Evolutionary conservation across 352 stramenopile species (phyloP), one percentile per base, ranked within the genome.

Genomic region (Blastocystis sp.): DNA sequence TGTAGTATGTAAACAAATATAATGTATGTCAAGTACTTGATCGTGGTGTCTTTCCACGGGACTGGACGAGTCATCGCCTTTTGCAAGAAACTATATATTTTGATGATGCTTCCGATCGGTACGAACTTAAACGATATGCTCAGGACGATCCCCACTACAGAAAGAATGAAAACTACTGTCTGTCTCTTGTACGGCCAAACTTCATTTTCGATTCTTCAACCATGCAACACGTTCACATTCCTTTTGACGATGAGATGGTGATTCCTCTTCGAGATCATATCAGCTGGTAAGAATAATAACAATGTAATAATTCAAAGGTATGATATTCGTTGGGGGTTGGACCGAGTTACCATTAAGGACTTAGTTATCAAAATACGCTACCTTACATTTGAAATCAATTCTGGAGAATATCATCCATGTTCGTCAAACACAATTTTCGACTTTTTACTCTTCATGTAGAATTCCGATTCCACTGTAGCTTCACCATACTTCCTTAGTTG

Each of bases 1-100:
- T n/a, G 24, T 83, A 83, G 71, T 27, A 27, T 27, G 46, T 65
- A 1, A 43, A 66, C 12, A 83, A 66, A 39, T 83, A 83, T 27
- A 83, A 65, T 27, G 39, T 83, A 29, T 83, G 49, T 54, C 71
- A 83, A 27, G 51, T 83, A 27, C 71, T 83, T 14, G 71, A 83
- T 27, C 42, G 71, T 14, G 71, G 71, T 12, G 71, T 83, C 9
- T 83, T 65, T 51, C 71, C 71, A 19, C 2, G n/a, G 43, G 51
- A 83, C 1, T 83, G 71, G 71, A 83, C 71, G 16, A 83, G 71
- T 42, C 58, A 83, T 39, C 71, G 71, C 1, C 27, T 83, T 37
- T 56, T 51, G 24, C 35, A 27, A 2, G 43, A 83, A 27, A 83
- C 71, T 19, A 65, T 83, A 12, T 83, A 83, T 56, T 83, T 83